phyloP scores from a whole-genome alignment of 805 yeast genomes.

The Scheffersomyces spartinae region DNA sequence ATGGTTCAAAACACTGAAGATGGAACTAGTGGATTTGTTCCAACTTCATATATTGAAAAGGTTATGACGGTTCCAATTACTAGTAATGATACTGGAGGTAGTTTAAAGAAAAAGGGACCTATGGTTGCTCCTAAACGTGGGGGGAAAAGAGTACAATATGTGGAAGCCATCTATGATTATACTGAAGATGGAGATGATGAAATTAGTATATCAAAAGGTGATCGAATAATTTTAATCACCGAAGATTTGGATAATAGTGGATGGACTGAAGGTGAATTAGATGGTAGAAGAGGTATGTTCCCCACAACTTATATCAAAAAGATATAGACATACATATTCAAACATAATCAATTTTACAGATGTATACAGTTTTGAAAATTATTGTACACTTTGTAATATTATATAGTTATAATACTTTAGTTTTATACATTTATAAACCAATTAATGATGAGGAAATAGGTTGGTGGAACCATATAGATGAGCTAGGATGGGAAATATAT shows the following conservation, averaged over 20 bases:
- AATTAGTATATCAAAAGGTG: slow-evolving; percentile 61
- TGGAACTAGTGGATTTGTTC: slow-evolving; percentile 65
- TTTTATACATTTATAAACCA: no score
- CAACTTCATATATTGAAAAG: slow-evolving; percentile 63
- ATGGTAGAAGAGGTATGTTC: slow-evolving; percentile 56
- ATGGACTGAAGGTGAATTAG: slow-evolving; percentile 86
- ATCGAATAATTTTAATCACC: slow-evolving; percentile 49
- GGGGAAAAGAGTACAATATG: slow-evolving; percentile 49
- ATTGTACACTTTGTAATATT: no score
- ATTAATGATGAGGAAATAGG: no score
- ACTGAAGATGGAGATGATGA: slow-evolving; percentile 74
- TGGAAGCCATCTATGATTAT: slow-evolving; percentile 67
- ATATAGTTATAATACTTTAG: no score
- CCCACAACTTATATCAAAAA: slow-evolving; percentile 65
- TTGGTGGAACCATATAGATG: no score
- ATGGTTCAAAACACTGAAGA: slow-evolving; percentile 31
- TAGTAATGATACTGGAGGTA: slow-evolving; percentile 3
- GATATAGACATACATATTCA: no score
- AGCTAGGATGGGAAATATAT: no score
- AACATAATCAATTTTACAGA: no score
- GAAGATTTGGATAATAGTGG: slow-evolving; percentile 64
- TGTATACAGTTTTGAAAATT: no score
- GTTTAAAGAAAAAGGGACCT: slow-evolving; percentile 48
- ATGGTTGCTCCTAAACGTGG: slow-evolving; percentile 73
- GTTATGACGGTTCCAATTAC: no score